Evolutionary conservation across 179 eudicot species (phyloP), one percentile per base, ranked within the genome.

Genomic region (Silene noctiflora): DNA sequence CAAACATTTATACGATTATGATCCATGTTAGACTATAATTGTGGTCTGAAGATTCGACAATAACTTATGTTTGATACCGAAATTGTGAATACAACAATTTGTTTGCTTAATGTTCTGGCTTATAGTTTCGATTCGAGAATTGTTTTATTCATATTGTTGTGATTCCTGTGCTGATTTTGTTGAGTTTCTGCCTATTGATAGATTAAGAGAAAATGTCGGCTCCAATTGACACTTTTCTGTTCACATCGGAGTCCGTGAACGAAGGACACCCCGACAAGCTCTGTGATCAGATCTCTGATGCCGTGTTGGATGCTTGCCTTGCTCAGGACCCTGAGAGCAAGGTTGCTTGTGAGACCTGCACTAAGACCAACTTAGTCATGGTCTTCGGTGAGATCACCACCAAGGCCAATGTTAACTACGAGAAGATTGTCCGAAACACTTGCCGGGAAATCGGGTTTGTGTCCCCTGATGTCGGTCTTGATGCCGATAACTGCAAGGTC

Each of bases 401-500:
- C 10, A 60, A 60, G 27, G 65, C 21, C 4, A n/a, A 20, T n/a
- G 20, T 60, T 9, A n/a, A 60, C 65, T 60, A 60, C 65, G 65
- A 60, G 65, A 21, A 60, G 4, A 60, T 70, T 4, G 73, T 70
- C 9, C 73, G 73, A 46, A 25, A 48, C 20, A 70, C 73, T 14
- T 70, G 73, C 85, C 85, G 92, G 16, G 65, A 80, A n/a, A 89
- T 91, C 13, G 97, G 97, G 8, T 91, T 91, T 25, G 87, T 86
- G 27, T 90, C 97, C 0, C 81, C 82, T 22, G 92, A 91, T 77
- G 97, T 91, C 19, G 97, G 97, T 76, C 97, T 91, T 61, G 97
- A 91, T 67, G 96, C 96, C 17, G 96, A 91, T 69, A 84, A 89
- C 77, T 91, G 73, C 73, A 70, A 70, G 33, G 73, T 70, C 60